Evolutionary conservation across 352 stramenopile species (phyloP).

Genomic region (Phytophthora constricta): DNA sequence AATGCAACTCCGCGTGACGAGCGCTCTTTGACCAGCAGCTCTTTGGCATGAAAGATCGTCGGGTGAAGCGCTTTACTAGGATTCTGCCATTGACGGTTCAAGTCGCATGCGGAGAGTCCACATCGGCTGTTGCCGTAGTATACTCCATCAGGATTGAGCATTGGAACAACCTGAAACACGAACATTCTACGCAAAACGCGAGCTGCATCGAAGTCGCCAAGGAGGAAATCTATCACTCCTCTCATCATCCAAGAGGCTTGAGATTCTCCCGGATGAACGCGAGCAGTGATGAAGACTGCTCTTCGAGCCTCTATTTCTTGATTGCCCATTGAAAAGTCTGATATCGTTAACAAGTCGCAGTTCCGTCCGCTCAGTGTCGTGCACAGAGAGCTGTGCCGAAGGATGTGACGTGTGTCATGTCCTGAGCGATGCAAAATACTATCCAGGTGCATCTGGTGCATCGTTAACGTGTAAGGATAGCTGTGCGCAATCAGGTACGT

Average conservation of each 20-base stretch:
- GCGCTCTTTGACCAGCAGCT: constrained; percentile 70
- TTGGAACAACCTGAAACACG: constrained; percentile 93
- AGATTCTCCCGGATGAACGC: constrained; percentile 91
- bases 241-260: constrained; percentile 95
- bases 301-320: constrained; percentile 45
- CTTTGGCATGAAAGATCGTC: constrained; percentile 91
- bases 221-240: constrained; percentile 91
- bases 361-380: constrained; percentile 58
- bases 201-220: constrained; percentile 65
- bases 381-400: constrained; percentile 63
- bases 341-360: constrained; percentile 84
- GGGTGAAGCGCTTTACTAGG: constrained; percentile 76
- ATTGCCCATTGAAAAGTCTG: constrained; percentile 45
- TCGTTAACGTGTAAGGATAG: constrained; percentile 91
- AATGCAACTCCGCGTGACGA: constrained; percentile 71
- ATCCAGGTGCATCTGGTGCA: constrained; percentile 76
- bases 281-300: constrained; percentile 83
- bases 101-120: constrained; percentile 77
- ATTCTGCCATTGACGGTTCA: constrained; percentile 91
- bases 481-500: constrained; percentile 92
- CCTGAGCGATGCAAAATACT: constrained; percentile 30
- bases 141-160: constrained; percentile 95
- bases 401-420: constrained; percentile 21
- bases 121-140: constrained; percentile 94
- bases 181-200: constrained; percentile 84